Base-by-base conservation (phyloP, 345 rosid species). In the Eucalyptus regnans region DNA sequence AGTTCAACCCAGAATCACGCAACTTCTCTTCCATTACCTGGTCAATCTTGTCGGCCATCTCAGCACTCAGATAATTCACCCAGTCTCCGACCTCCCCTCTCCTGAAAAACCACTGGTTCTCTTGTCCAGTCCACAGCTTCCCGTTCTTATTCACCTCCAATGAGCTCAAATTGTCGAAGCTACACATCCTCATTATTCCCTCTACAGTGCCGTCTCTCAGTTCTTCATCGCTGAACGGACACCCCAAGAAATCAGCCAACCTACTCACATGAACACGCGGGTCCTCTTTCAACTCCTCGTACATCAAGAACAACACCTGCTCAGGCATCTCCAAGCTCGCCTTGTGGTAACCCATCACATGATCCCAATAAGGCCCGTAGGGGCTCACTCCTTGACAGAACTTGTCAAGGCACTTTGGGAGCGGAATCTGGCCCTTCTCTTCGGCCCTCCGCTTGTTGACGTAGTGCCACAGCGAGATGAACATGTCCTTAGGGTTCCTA, bases 261-360 rank as follows among this genome's bases (percentile, higher is more conserved):
- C 87, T 62, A 46, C 37, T 89, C 33, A 88, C 60, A 33, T 46
- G 80, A 29, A 56, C 87, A 4, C 48, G 54, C 2, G 86, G 18
- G 3, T 49, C 43, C 81, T 89, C 87, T 80, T 89, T 33, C 87
- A 89, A 48, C 29, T 89, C 90, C 90, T 85, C 90, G 41, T 52
- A 89, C 87, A 6, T 84, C 17, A 89, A 44, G 83, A 89, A 89
- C 80, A 89, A 50, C 31, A 89, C 90, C 83, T 33, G 49, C 41
- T 89, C 60, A 22, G 90, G 87, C 54, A 33, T 85, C 87, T 85
- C 87, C 83, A 44, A 48, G 49, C 87, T 85, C 6, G 85, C 87
- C 87, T 86, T 86, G 91, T 92, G 91, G 68, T 89, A 92, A 86
- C 89, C 94, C 29, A 89, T 86, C 9, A 91, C 92, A 46, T 89